Conservation (phyloP, 2,329 filamentous ascomycete genomes). For the Podosphaera fusca region DNA sequence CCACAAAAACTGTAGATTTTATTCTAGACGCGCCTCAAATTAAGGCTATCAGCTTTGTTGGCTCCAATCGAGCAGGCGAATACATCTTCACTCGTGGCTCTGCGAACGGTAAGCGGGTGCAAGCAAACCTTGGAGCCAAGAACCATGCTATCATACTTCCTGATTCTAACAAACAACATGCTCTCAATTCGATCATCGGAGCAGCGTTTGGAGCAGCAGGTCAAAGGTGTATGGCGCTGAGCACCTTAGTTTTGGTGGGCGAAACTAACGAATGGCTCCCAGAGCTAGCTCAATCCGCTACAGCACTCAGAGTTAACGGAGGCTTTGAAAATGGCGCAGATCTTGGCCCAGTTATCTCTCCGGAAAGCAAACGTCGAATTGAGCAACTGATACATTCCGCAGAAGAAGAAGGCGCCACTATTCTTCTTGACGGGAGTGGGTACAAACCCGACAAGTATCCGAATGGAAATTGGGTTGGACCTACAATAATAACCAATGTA, state of each 20-base stretch:
- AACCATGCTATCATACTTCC: conserved; percentile 70
- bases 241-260: conserved; percentile 61
- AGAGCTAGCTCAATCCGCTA: conserved; percentile 56
- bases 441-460: conserved; percentile 57
- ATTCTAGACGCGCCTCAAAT: conserved; percentile 67
- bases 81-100: conserved; percentile 64
- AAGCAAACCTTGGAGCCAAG: conserved; percentile 73
- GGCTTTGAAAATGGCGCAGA: conserved; percentile 65
- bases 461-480: conserved; percentile 66
- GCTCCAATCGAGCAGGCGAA: conserved; percentile 69
- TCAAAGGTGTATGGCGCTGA: conserved; percentile 71
- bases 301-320: conserved; percentile 49
- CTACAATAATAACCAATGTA: conserved; percentile 64
- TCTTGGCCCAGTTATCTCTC: conserved; percentile 61
- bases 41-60: conserved; percentile 73
- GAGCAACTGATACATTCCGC: conserved; percentile 53
- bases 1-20: conserved; percentile 63
- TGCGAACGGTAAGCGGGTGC: conserved; percentile 69
- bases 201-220: conserved; percentile 70
- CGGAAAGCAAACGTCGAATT: conserved; percentile 57
- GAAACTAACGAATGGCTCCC: conserved; percentile 66
- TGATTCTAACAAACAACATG: conserved; percentile 78
- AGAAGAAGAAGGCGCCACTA: conserved; percentile 58
- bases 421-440: conserved; percentile 60
- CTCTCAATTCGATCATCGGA: conserved; percentile 61